Conservation (phyloP, 2,329 filamentous ascomycete genomes). For the Talaromyces sp. region DNA sequence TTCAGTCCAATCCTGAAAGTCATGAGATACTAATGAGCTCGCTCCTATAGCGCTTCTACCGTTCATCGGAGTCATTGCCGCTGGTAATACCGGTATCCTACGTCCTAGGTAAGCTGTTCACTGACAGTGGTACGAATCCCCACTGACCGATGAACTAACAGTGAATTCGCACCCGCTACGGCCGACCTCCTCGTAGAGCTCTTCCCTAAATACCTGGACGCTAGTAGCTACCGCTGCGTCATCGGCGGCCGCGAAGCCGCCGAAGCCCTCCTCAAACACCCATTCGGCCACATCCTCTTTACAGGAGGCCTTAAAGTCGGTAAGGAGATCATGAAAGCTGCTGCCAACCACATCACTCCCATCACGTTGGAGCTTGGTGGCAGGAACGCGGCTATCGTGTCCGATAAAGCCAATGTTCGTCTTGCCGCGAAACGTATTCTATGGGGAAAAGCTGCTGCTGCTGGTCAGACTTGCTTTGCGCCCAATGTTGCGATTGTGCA, state of each 20-base stretch:
- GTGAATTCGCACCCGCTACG: conserved; percentile 11
- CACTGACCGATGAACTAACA: neutral
- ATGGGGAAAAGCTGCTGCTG: conserved; percentile 6
- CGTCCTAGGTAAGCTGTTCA: conserved; percentile 5
- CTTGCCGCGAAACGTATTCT: conserved; percentile 9
- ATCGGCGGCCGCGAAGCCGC: conserved; percentile 10
- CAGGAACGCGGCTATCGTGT: conserved; percentile 9
- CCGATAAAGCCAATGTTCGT: conserved; percentile 11
- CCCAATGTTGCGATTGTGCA: conserved; percentile 16
- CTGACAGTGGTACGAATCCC: too few species aligned
- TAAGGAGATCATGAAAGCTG: conserved; percentile 9
- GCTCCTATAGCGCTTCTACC: conserved; percentile 4
- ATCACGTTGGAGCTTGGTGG: conserved; percentile 11
- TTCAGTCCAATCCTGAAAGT: neutral
- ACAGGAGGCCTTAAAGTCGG: conserved; percentile 9
- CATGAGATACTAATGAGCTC: neutral
- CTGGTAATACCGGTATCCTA: conserved; percentile 10
- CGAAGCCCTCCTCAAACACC: neutral
- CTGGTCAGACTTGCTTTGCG: conserved; percentile 14
- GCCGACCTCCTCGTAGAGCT: conserved; percentile 9
- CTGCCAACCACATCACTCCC: conserved; percentile 1
- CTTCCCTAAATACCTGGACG: conserved; percentile 11
- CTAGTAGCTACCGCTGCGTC: conserved; percentile 7
- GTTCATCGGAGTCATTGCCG: conserved; percentile 8
- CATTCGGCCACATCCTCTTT: conserved; percentile 11